A percentile compares a stretch with the other conserved stretches of the same genome.
Conservation (phyloP, 2,329 filamentous ascomycete genomes). For the Ophiostoma quercus region DNA sequence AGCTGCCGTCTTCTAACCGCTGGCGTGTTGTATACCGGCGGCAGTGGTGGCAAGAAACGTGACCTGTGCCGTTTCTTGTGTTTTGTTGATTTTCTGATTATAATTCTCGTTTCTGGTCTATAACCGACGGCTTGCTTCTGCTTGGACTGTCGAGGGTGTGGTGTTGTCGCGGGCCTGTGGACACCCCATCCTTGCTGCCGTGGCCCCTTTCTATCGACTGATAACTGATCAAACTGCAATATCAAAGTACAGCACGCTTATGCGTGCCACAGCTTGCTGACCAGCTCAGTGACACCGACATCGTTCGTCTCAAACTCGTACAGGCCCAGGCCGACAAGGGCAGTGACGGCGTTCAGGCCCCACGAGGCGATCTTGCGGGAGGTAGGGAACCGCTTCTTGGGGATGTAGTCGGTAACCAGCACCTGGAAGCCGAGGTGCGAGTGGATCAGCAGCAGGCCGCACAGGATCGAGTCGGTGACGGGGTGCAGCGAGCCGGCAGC, state of each 20-base stretch:
- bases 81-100: not conserved
- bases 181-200: conserved; percentile 13
- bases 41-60: not conserved
- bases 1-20: not conserved
- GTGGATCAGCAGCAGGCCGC: conserved; percentile 78
- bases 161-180: not conserved
- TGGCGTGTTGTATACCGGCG: not conserved
- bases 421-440: conserved; percentile 94
- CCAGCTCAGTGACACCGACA: conserved; percentile 82
- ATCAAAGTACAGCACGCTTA: conserved; percentile 34
- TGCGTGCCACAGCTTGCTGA: conserved; percentile 86
- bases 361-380: conserved; percentile 65
- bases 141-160: not conserved
- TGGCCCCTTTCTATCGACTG: not conserved
- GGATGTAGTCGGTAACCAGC: conserved; percentile 87
- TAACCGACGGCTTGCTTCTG: not conserved
- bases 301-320: conserved; percentile 99
- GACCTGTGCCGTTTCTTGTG: not conserved
- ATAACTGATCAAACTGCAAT: not conserved
- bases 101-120: not conserved
- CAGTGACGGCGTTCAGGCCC: conserved; percentile 71
- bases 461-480: conserved; percentile 76
- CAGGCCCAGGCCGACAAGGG: conserved; percentile 77
- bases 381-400: conserved; percentile 62
- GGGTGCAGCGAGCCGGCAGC: conserved; percentile 89